Base-by-base conservation (phyloP, 73 alveolate genomes). In the Symbiodinium pilosum region DNA sequence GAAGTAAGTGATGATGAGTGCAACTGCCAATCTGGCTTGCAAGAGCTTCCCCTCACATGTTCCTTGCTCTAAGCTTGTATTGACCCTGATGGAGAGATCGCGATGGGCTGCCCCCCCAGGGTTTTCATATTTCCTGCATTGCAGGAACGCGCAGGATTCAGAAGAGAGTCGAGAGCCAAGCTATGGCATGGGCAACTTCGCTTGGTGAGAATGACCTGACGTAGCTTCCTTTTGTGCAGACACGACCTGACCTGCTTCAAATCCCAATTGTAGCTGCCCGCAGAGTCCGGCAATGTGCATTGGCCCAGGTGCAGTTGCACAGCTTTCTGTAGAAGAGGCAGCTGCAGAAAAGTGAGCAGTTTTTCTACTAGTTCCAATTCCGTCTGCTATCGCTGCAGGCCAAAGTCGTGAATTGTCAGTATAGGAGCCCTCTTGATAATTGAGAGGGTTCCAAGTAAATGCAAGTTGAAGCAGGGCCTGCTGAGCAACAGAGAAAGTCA, bases 271-370 rank as follows among this genome's bases (percentile, higher is more conserved):
- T n/a, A n/a, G n/a, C n/a, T 6, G 32, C 26, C 73, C 20, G 73
- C 73, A 54, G 32, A 54, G 26, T 24, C 73, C 73, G 0, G 8
- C 28, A 54, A 54, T n/a, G 26, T 64, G 9, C 34, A 3, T 64
- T 64, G 38, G 41, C 81, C 34, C 81, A 64, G 81, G 81, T 64
- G 81, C 81, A 64, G 81, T n/a, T 64, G 81, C 34, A 64, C 81
- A 64, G 30, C 81, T 64, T 64, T 38, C 34, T 64, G 81, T 64
- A 64, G 34, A 64, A 64, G 81, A 38, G 20, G 24, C 16, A 14
- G 16, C 39, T 64, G 81, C 75, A 7, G 32, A n/a, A n/a, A n/a
- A n/a, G n/a, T n/a, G n/a, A n/a, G n/a, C n/a, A n/a, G n/a, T n/a
- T n/a, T n/a, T n/a, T n/a, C n/a, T n/a, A n/a, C n/a, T 47, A 47